Base-by-base conservation (phyloP, 176 grass and related monocot species). In the Triticum dicoccoides region DNA sequence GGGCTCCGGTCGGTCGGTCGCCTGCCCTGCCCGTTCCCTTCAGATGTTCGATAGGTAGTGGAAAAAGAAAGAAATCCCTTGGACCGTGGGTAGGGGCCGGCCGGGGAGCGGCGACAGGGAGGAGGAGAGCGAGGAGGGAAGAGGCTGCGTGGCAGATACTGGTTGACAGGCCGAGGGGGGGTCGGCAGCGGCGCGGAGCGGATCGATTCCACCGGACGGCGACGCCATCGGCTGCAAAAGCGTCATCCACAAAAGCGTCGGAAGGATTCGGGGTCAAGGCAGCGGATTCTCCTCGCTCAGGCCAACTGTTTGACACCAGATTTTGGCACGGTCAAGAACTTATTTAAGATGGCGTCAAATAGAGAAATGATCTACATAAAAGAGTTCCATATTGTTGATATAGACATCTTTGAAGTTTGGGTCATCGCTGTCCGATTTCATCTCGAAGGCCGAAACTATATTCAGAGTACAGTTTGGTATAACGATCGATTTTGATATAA, bases 131-230 rank as follows among this genome's bases (percentile, higher is more conserved):
- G 34, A 35, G 2, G 34, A 35, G 34, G 34, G 4, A 30, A 30
- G 3, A 35, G 34, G 34, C 34, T 35, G 37, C 11, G 39, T 10
- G 54, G 54, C 54, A 20, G 27, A 25, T 25, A 25, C 25, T 25
- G 25, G 25, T 42, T 42, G 41, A 44, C 47, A 12, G 21, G 8
- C 37, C 56, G 6, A 9, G 30, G 30, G 30, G 30, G 30, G 30
- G 2, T 65, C 65, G 67, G 35, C 52, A 3, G 41, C n/a, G 58
- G 10, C 42, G 0, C 0, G 42, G 9, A 9, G 68, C 4, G 68
- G 34, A 10, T 11, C 35, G 71, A 87, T 76, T 74, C 62, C 8
- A 61, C 80, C 44, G 80, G 73, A 83, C 37, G 35, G 64, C 27
- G 51, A 83, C 51, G 37, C 3, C 18, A 83, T 45, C 73, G 12